Conservation (phyloP, 1,284 basidiomycete genomes). For the Ustilago crameri region DNA sequence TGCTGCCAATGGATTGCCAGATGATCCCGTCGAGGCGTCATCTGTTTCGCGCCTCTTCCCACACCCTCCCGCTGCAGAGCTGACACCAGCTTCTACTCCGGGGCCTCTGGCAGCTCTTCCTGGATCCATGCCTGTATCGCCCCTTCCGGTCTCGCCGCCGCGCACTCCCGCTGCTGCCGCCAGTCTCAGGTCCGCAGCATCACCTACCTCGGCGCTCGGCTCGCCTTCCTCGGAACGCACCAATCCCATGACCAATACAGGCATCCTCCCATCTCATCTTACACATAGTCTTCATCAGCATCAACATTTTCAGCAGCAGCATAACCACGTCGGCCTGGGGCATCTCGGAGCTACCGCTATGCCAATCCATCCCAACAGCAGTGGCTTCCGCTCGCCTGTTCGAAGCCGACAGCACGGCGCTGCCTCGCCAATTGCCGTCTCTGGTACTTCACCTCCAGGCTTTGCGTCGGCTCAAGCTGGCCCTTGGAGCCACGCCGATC, state of each 20-base stretch:
- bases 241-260: conserved; percentile 24
- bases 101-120: conserved; percentile 12
- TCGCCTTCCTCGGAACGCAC: conserved; percentile 32
- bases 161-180: conserved; percentile 26
- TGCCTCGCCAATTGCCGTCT: conserved; percentile 19
- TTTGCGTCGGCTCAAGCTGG: conserved; percentile 2
- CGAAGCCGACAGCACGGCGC: conserved; percentile 30
- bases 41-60: conserved; percentile 59
- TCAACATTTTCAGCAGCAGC: conserved; percentile 29
- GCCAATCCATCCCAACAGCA: conserved; percentile 10
- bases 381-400: conserved; percentile 32
- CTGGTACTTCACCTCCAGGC: conserved; percentile 28
- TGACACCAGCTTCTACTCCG: conserved; percentile 10
- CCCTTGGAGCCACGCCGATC: conserved; percentile 13
- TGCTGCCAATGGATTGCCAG: conserved; percentile 61
- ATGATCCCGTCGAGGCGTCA: conserved; percentile 59
- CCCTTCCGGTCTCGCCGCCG: conserved; percentile 32
- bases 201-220: conserved; percentile 16
- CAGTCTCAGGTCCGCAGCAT: conserved; percentile 22
- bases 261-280: conserved; percentile 21
- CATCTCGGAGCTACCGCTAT: conserved; percentile 5
- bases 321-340: conserved; percentile 5
- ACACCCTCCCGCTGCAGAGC: conserved; percentile 53
- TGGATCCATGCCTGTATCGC: conserved; percentile 34
- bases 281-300: conserved; percentile 34